These are phyloP conservation scores for Saturnispora bothae DNA, from an alignment of 805 yeast species.

Conservation along the genomic window DNA sequence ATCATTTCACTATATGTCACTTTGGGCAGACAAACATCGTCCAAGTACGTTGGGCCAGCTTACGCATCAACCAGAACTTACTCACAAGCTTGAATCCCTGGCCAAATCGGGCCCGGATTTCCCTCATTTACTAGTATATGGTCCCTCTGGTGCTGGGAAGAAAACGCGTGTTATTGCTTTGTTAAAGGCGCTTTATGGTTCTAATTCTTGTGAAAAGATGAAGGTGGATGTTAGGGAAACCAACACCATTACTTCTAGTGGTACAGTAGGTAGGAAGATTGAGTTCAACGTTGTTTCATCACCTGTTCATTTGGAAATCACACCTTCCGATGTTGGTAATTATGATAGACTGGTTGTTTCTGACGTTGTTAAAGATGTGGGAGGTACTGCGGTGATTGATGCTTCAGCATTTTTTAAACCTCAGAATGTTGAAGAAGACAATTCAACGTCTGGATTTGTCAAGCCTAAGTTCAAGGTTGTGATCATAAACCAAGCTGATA, in stretches of 20 bases:
- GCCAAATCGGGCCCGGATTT: conserved; percentile 63
- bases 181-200: conserved; percentile 69
- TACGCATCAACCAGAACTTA: conserved; percentile 56
- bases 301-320: conserved; percentile 83
- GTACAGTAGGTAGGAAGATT: conserved; percentile 62
- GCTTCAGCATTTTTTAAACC: conserved; percentile 34
- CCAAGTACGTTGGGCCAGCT: conserved; percentile 59
- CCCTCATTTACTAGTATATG: conserved; percentile 87
- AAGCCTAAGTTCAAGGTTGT: conserved; percentile 64
- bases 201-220: conserved; percentile 60
- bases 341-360: conserved; percentile 93
- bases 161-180: conserved; percentile 85
- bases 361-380: conserved; percentile 86
- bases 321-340: conserved; percentile 95
- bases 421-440: conserved; percentile 3
- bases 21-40: conserved; percentile 94
- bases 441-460: conserved; percentile 2
- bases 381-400: conserved; percentile 93
- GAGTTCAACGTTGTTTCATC: conserved; percentile 92
- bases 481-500: conserved; percentile 84
- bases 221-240: conserved; percentile 71
- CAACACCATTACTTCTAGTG: conserved; percentile 42
- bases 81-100: conserved; percentile 40
- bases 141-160: conserved; percentile 96
- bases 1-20: no score